Percentiles rank a stretch among this genome's conserved stretches.
phyloP scores from a whole-genome alignment of 495 filamentous ascomycete genomes.

The Astrocystis sublimbata region DNA sequence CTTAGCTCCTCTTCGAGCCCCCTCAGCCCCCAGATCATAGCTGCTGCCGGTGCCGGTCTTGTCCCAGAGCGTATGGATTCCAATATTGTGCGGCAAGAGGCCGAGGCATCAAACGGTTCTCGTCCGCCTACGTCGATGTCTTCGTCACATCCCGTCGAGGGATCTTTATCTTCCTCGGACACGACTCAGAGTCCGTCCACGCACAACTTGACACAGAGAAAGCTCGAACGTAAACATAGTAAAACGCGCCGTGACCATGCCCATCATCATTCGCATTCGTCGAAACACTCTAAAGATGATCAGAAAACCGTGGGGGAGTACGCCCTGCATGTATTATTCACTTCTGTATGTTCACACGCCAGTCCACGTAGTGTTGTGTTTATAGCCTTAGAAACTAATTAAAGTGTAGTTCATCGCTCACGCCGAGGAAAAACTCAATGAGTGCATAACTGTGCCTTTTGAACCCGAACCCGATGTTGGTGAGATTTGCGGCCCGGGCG shows the following conservation, averaged over 20 bases:
- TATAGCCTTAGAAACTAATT: constrained; percentile 26
- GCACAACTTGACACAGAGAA: constrained; percentile 39
- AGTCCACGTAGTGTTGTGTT: not conserved
- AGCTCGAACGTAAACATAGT: constrained; percentile 65
- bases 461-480: constrained; percentile 82
- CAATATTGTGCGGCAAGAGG: constrained; percentile 43
- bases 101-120: constrained; percentile 37
- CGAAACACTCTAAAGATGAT: constrained; percentile 69
- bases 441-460: constrained; percentile 71
- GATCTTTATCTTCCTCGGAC: constrained; percentile 34
- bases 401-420: constrained; percentile 64
- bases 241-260: constrained; percentile 68
- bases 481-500: constrained; percentile 82
- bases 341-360: constrained; percentile 60
- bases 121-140: constrained; percentile 39
- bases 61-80: constrained; percentile 47
- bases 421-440: constrained; percentile 90
- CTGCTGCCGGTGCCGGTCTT: constrained; percentile 58
- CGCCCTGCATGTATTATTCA: constrained; percentile 94
- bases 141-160: constrained; percentile 36
- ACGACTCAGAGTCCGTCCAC: constrained; percentile 22
- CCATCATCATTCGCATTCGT: constrained; percentile 82
- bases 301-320: constrained; percentile 93
- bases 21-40: constrained; percentile 80
- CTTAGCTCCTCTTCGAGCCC: constrained; percentile 67